phyloP scores from a whole-genome alignment of 2,329 filamentous ascomycete species.

The Teratosphaeria zuluensis region DNA sequence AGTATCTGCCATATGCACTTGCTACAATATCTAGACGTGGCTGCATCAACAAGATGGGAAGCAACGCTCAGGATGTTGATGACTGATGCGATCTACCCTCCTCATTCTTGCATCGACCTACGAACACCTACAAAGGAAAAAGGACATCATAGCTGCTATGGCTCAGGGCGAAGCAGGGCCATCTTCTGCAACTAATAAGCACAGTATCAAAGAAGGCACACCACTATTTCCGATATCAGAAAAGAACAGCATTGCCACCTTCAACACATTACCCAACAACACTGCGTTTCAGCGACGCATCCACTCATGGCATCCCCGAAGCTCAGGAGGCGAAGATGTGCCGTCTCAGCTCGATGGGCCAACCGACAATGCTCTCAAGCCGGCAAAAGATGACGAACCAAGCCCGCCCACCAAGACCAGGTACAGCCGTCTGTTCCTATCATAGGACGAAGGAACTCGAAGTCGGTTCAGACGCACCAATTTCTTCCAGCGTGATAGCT shows the following conservation, averaged over 20 bases:
- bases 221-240: slow-evolving; percentile 37
- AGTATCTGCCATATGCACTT: neutral
- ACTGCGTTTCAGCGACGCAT: slow-evolving; percentile 12
- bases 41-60: neutral
- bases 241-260: slow-evolving; percentile 31
- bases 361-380: neutral
- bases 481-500: neutral
- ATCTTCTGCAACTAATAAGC: neutral
- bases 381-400: neutral
- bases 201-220: slow-evolving; percentile 7
- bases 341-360: neutral
- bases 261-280: slow-evolving; percentile 26
- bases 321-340: neutral
- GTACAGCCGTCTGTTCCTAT: slow-evolving; percentile 10
- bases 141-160: neutral
- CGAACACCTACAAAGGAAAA: neutral
- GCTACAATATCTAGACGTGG: neutral
- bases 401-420: neutral
- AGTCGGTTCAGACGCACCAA: slow-evolving; percentile 2
- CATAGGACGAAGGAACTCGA: slow-evolving; percentile 14
- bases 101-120: no score
- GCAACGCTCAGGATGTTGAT: neutral
- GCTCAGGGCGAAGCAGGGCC: neutral
- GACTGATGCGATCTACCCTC: no score
- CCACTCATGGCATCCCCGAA: slow-evolving; percentile 10